phyloP scores from a whole-genome alignment of 1,139 yeast genomes.

The Sugiyamaella castrensis region DNA sequence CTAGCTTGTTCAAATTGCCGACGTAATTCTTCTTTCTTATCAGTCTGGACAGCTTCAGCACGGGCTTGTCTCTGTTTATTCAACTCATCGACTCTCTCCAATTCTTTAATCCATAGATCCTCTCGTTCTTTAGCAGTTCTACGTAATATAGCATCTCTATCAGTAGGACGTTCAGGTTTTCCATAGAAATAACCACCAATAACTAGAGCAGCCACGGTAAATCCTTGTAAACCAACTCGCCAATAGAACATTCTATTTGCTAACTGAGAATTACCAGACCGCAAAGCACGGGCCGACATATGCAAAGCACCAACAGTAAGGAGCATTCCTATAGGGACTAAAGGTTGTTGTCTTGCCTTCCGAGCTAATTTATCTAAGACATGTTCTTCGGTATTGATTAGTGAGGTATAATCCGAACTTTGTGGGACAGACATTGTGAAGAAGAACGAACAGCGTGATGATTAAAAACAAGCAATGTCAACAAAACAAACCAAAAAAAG shows the following conservation, averaged over 20 bases:
- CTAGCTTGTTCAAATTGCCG: slow-evolving; percentile 15
- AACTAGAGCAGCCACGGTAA: slow-evolving; percentile 76
- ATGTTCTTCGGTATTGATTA: slow-evolving; percentile 19
- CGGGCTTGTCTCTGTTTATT: slow-evolving; percentile 47
- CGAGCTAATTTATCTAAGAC: slow-evolving; percentile 31
- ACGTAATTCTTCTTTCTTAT: slow-evolving; percentile 13
- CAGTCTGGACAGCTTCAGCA: slow-evolving; percentile 25
- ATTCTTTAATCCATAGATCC: slow-evolving; percentile 83
- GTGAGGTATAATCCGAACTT: slow-evolving; percentile 1
- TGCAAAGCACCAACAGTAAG: slow-evolving; percentile 79
- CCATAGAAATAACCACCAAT: slow-evolving; percentile 71
- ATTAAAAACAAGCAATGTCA: too few species aligned
- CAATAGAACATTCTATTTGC: slow-evolving; percentile 88
- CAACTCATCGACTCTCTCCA: slow-evolving; percentile 77
- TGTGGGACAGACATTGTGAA: slow-evolving; percentile 4
- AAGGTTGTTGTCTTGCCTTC: slow-evolving; percentile 39
- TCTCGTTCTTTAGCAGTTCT: slow-evolving; percentile 86
- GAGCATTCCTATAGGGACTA: slow-evolving; percentile 70
- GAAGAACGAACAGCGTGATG: too few species aligned
- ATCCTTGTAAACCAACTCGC: slow-evolving; percentile 83
- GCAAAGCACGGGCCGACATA: slow-evolving; percentile 73
- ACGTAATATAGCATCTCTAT: slow-evolving; percentile 57
- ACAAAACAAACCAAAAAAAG: too few species aligned
- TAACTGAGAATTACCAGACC: slow-evolving; percentile 64
- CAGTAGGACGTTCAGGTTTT: slow-evolving; percentile 54